Base-by-base conservation (phyloP, 202 grass and related monocot species). In the Schoenoplectus triqueter region DNA sequence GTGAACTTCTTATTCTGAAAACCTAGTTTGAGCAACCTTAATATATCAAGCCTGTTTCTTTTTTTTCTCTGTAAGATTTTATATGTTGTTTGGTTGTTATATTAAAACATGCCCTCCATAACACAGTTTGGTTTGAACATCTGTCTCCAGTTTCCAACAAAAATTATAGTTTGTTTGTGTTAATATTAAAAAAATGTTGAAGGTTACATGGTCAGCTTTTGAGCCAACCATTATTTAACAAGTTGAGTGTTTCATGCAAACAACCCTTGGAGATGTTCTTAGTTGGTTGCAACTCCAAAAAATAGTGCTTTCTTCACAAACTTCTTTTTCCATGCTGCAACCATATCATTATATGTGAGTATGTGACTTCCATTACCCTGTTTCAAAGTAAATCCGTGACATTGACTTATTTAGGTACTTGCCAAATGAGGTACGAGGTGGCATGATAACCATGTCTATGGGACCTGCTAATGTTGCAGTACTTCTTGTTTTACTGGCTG, bases 361-460 rank as follows among this genome's bases (percentile, higher is more conserved):
- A 31, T 31, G 31, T 31, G 31, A 41, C 68, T 82, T 64, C 31
- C 69, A 64, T 72, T 66, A 74, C 70, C 70, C 47, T 21, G 39
- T 57, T 14, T 47, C 14, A 71, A 77, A 57, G 52, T 14, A 41
- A 57, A 57, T 77, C 21, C 11, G 56, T 2, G 2, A 3, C 11
- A 3, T 31, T 60, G 13, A 41, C 7, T 61, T 10, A 31, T 91
- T 76, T 81, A 99, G 96, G 91, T 95, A 95, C 87, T 59, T 99
- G 42, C 96, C 96, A 64, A 99, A 99, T 73, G 96, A 99, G 67
- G 80, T 99, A 49, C 96, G 96, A 73, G 91, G 96, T 18, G 96
- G 96, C 81, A 99, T 99, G 96, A 94, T 99, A 88, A 92, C 88
- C 59, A 92, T 92, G 71, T 99, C 91, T 0, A 20, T 94, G 47